Evolutionary conservation across 768 basidiomycete species (phyloP), one percentile per base, ranked within the genome.

Genomic region (Termitomyces bulborhizus): DNA sequence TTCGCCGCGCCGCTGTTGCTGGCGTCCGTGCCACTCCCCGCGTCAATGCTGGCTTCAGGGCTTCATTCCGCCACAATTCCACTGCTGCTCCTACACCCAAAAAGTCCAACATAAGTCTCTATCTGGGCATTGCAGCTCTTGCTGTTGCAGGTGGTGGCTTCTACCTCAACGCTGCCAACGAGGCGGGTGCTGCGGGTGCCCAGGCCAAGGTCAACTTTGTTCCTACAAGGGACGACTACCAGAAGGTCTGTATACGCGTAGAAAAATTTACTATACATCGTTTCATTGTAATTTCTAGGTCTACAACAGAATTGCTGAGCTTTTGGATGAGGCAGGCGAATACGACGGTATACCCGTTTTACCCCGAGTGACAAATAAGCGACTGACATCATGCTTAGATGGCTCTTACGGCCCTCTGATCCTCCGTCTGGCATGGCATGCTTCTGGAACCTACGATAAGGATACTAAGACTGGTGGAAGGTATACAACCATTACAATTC

Each of bases 371-470:
- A 55, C 34, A 51, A 52, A 43, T 45, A 46, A 39, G 26, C 40
- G 36, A 53, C 49, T 55, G 37, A 46, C 54, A 50, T 46, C 46
- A 45, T 41, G 32, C 4, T 21, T 61, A 93, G 90, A 94, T 65
- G 93, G 93, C 21, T 93, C 90, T 3, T 95, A 86, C 60, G 93
- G 85, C 13, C 93, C 94, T 41, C 83, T 96, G 51, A 65, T 95
- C 55, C 76, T 97, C 53, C 90, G 94, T 64, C 83, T 97, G 50
- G 94, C 93, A 18, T 97, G 94, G 94, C 94, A 97, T 71, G 65
- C 85, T n/a, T 88, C 91, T 40, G 94, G 94, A 49, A 97, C 94
- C 1, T 95, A 90, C 63, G 91, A 96, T 73, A 89, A 90, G 74
- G 80, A 81, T 0, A 72, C 78, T 44, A 80, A 81, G 56, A 84